Evolutionary conservation across 495 filamentous ascomycete species (phyloP).

Genomic region (Lichenothelia convexa): DNA sequence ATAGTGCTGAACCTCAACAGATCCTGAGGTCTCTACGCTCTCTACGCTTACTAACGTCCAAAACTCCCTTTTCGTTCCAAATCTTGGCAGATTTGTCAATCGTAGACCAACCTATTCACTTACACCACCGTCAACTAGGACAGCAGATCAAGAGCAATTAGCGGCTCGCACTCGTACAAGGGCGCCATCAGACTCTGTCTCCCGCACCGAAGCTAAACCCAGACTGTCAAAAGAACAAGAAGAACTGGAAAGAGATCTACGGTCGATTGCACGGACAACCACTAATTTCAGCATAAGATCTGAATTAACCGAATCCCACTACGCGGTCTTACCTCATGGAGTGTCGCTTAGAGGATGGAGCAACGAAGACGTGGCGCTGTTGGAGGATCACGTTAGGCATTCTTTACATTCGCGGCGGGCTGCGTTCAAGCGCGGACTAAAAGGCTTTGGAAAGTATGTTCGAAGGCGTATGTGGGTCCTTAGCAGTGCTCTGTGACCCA

Average conservation of each 20-base stretch:
- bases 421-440: constrained; percentile 57
- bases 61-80: constrained; percentile 14
- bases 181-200: neutral
- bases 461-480: constrained; percentile 33
- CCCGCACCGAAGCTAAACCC: constrained; percentile 1
- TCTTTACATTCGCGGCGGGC: constrained; percentile 61
- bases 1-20: constrained; percentile 8
- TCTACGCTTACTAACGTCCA: constrained; percentile 14
- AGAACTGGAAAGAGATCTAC: constrained; percentile 7
- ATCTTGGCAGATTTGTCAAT: constrained; percentile 30
- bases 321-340: constrained; percentile 46
- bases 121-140: constrained; percentile 28
- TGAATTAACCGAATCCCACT: constrained; percentile 25
- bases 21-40: constrained; percentile 12
- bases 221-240: constrained; percentile 1
- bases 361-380: constrained; percentile 44
- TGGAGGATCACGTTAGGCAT: constrained; percentile 68
- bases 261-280: constrained; percentile 6
- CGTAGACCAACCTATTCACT: constrained; percentile 55
- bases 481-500: constrained; percentile 3
- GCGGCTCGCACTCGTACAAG: constrained; percentile 9
- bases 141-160: too few relatives aligned
- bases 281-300: constrained; percentile 26
- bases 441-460: constrained; percentile 57
- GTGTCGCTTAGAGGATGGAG: constrained; percentile 49